These are phyloP conservation scores for Paraurostyla sp. DNA, from an alignment of 73 alveolate species.

Conservation along the genomic window DNA sequence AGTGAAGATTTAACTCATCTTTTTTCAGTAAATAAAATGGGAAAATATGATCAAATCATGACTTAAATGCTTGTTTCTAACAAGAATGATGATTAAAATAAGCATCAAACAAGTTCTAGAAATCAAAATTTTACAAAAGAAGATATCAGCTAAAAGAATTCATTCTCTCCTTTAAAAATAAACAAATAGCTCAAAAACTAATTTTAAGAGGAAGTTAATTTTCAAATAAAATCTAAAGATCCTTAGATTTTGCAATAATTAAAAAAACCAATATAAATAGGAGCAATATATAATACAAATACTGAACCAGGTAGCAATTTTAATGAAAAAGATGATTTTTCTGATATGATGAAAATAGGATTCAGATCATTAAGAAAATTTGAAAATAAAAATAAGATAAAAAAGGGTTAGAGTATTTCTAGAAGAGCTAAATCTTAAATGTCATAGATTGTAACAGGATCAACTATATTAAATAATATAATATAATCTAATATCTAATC, in stretches of 20 bases:
- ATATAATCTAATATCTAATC: background rate
- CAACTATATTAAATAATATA: background rate
- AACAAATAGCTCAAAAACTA: too few species aligned
- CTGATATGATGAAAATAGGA: constrained; percentile 55
- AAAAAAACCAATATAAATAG: background rate
- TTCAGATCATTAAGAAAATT: constrained; percentile 35
- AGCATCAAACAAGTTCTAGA: background rate
- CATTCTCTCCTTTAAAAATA: too few species aligned
- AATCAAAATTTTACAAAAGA: too few species aligned
- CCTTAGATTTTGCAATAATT: too few species aligned
- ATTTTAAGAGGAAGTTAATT: too few species aligned
- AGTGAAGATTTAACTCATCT: background rate
- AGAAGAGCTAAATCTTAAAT: constrained; percentile 14
- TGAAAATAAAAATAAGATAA: constrained; percentile 5
- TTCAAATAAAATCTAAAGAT: too few species aligned
- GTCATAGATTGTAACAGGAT: background rate
- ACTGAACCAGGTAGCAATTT: too few species aligned
- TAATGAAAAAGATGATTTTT: background rate
- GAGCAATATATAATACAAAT: background rate
- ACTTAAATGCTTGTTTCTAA: background rate
- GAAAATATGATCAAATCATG: background rate
- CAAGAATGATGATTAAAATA: background rate
- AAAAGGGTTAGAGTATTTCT: background rate
- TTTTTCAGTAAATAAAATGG: background rate
- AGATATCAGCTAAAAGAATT: too few species aligned